phyloP scores from a whole-genome alignment of 1,284 basidiomycete species.

The Tylopilus sp. region DNA sequence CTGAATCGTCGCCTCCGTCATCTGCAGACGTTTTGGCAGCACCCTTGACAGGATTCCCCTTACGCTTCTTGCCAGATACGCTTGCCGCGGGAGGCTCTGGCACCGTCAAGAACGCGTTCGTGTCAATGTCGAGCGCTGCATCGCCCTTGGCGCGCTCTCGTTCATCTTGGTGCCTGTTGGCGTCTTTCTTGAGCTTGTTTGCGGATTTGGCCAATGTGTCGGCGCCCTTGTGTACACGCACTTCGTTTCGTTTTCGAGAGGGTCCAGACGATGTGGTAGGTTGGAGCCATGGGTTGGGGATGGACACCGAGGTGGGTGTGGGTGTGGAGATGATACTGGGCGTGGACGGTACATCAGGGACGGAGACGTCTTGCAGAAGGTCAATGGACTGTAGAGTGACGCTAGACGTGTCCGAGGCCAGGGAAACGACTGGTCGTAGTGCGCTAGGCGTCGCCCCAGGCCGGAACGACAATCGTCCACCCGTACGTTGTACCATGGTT shows the following conservation, averaged over 20 bases:
- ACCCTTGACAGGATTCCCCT: constrained; percentile 29
- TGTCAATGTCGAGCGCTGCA: constrained; percentile 80
- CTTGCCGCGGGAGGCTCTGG: constrained; percentile 22
- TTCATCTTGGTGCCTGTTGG: constrained; percentile 63
- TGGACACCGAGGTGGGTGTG: constrained; percentile 8
- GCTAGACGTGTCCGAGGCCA: constrained; percentile 74
- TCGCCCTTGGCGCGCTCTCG: constrained; percentile 74
- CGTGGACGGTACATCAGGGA: constrained; percentile 26
- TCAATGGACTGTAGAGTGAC: constrained; percentile 75
- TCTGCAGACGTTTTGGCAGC: constrained; percentile 5
- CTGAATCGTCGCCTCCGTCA: constrained; percentile 52
- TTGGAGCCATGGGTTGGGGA: constrained; percentile 40
- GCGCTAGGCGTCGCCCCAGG: constrained; percentile 50
- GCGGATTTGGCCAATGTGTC: constrained; percentile 71
- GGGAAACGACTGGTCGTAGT: constrained; percentile 52
- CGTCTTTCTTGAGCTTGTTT: constrained; percentile 77
- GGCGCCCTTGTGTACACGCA: constrained; percentile 74
- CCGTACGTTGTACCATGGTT: constrained; percentile 59
- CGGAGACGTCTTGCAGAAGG: constrained; percentile 47
- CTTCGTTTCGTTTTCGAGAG: constrained; percentile 69
- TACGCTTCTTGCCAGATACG: constrained; percentile 24
- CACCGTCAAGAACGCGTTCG: constrained; percentile 63
- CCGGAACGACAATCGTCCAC: constrained; percentile 69
- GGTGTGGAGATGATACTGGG: constrained; percentile 35
- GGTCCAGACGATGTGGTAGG: constrained; percentile 26